Percentiles rank a stretch among this genome's conserved stretches.
Evolutionary conservation across 345 rosid genomes (phyloP).

Genomic region (Eutrema heterophyllum): DNA sequence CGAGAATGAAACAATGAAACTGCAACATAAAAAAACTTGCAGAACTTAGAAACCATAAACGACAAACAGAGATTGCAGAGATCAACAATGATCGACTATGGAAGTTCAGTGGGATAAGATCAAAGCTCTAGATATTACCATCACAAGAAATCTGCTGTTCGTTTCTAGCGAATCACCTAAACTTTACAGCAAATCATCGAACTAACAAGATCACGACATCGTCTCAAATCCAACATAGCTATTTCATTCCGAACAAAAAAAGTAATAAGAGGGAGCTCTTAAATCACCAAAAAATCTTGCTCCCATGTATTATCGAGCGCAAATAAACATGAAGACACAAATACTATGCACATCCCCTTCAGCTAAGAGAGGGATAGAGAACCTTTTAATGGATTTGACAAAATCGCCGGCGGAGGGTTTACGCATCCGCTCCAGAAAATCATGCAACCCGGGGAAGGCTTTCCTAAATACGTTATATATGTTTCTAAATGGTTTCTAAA

Average conservation of each 20-base stretch:
- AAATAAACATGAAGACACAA: background rate
- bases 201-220: background rate
- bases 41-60: background rate
- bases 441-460: constrained; percentile 72
- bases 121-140: background rate
- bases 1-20: constrained; percentile 82
- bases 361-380: background rate
- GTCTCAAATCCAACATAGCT: background rate
- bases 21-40: constrained; percentile 34
- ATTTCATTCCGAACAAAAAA: background rate
- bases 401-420: constrained; percentile 86
- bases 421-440: constrained; percentile 94
- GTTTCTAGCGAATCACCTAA: background rate
- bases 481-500: no score
- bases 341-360: background rate
- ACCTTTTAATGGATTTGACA: constrained; percentile 97
- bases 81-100: background rate
- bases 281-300: no score
- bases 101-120: background rate
- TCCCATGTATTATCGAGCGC: background rate
- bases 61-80: background rate
- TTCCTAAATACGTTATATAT: no score
- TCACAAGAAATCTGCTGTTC: background rate
- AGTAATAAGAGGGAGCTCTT: background rate
- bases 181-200: background rate